Conservation (phyloP, 306 rosid species). For the Astragalus membranaceus region DNA sequence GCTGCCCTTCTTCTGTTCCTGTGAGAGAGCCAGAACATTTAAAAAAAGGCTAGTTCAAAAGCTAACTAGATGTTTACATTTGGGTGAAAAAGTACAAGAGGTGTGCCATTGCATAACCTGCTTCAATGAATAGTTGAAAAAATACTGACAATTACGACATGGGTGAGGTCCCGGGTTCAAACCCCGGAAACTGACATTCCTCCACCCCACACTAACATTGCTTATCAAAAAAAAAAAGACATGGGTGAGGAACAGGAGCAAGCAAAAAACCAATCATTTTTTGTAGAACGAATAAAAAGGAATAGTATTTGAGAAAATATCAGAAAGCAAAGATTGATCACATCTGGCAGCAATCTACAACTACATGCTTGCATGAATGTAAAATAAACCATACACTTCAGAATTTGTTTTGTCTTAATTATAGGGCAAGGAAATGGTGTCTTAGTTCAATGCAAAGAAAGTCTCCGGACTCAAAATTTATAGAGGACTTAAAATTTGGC, state of each 20-base stretch:
- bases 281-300: not conserved
- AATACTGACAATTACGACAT: not conserved
- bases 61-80: not conserved
- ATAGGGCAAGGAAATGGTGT: not conserved
- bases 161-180: too few species aligned
- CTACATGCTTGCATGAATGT: not conserved
- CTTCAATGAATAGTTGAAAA: not conserved
- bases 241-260: not conserved
- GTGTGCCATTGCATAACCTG: not conserved
- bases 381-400: not conserved
- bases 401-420: not conserved
- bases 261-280: not conserved
- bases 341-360: not conserved
- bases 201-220: too few species aligned
- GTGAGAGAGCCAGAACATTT: conserved; percentile 10
- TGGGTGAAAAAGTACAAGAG: not conserved
- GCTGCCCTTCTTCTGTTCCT: conserved; percentile 74
- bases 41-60: not conserved
- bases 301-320: not conserved
- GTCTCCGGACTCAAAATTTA: not conserved
- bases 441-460: not conserved
- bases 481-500: not conserved
- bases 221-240: too few species aligned
- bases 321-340: not conserved
- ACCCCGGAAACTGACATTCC: too few species aligned